Percentiles rank a stretch among this genome's conserved stretches.
phyloP scores from a whole-genome alignment of 768 basidiomycete species.

The Tremella yokohamensis region DNA sequence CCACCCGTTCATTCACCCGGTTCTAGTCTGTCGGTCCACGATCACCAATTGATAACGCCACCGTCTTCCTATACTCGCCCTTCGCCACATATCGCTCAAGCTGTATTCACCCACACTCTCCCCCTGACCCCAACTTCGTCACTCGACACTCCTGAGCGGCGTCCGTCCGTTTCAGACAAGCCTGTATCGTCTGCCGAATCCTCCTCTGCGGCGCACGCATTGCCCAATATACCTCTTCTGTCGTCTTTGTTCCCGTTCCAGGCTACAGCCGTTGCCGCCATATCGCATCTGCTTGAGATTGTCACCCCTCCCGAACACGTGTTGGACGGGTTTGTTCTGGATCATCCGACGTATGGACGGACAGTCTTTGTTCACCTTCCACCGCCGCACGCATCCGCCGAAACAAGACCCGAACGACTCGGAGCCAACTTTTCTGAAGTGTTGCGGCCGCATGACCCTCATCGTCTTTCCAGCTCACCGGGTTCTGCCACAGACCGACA shows the following conservation, averaged over 20 bases:
- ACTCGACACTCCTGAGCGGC: constrained; percentile 1
- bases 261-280: constrained; percentile 22
- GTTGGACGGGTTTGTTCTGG: constrained; percentile 39
- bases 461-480: constrained; percentile 4
- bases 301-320: constrained; percentile 41
- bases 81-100: background rate
- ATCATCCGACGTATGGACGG: constrained; percentile 25
- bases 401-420: constrained; percentile 26
- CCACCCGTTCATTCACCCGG: constrained; percentile 1
- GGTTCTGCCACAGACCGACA: constrained; percentile 2
- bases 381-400: constrained; percentile 14
- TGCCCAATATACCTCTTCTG: constrained; percentile 33
- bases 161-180: too few relatives aligned
- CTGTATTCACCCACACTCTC: constrained; percentile 15
- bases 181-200: too few relatives aligned
- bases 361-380: constrained; percentile 39
- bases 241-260: constrained; percentile 43
- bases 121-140: constrained; percentile 29
- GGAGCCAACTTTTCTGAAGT: constrained; percentile 41
- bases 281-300: constrained; percentile 39
- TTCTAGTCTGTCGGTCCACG: constrained; percentile 10
- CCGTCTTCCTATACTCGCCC: constrained; percentile 22
- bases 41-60: constrained; percentile 19
- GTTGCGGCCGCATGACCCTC: constrained; percentile 37
- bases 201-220: too few relatives aligned